Evolutionary conservation across 73 alveolate genomes (phyloP).

Genomic region (Paraurostyla sp.): DNA sequence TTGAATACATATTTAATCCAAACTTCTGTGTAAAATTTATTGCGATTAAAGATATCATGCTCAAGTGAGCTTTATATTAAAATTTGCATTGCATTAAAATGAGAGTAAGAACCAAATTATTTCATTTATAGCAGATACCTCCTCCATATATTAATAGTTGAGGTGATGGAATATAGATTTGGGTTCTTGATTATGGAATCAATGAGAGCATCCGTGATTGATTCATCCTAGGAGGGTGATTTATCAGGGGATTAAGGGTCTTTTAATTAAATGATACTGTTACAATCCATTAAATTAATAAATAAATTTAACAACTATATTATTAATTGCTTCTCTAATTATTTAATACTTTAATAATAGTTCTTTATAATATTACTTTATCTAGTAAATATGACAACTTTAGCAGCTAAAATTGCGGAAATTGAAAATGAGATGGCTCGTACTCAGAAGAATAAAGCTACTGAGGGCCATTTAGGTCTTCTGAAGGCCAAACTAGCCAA

Average conservation of each 20-base stretch:
- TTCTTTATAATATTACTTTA: no score
- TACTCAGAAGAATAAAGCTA: constrained; percentile 99
- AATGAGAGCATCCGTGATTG: neutral
- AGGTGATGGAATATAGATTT: neutral
- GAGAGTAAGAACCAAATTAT: neutral
- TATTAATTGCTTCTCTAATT: no score
- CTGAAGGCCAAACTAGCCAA: constrained; percentile 99
- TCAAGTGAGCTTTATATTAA: neutral
- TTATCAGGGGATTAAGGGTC: neutral
- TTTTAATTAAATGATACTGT: neutral
- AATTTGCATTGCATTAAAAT: constrained; percentile 36
- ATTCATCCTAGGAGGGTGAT: neutral
- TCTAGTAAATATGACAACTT: constrained; percentile 79
- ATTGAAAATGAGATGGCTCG: constrained; percentile 98
- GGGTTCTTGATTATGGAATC: neutral
- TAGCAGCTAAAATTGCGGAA: constrained; percentile 90
- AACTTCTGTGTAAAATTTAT: constrained; percentile 46
- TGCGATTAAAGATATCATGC: neutral
- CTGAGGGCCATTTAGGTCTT: constrained; percentile 97
- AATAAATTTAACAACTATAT: constrained; percentile 53
- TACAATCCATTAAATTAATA: constrained; percentile 23
- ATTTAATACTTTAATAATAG: no score
- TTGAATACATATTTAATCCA: constrained; percentile 47
- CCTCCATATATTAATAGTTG: constrained; percentile 7
- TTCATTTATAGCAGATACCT: neutral